Conservation (phyloP, 1,284 basidiomycete genomes). For the Afroboletus lepidellus region DNA sequence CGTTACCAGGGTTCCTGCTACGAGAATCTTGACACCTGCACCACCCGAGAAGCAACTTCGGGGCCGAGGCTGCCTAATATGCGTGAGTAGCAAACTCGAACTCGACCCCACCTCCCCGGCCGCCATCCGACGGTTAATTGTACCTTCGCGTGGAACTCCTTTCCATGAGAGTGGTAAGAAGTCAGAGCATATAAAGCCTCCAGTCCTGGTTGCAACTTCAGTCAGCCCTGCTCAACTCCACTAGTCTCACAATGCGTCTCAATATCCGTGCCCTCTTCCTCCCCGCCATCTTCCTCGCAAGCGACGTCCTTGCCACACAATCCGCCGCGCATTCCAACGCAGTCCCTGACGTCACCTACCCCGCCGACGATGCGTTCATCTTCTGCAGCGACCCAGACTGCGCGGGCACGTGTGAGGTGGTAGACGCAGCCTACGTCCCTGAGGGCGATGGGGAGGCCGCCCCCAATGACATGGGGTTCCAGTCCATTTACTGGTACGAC, state of each 20-base stretch:
- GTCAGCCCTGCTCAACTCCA: neutral
- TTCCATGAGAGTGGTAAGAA: neutral
- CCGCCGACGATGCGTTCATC: neutral
- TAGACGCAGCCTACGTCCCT: neutral
- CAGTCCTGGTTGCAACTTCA: neutral
- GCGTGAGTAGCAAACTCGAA: neutral
- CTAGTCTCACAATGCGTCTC: neutral
- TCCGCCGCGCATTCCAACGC: neutral
- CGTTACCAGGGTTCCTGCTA: no score
- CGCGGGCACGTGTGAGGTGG: neutral
- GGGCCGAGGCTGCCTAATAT: no score
- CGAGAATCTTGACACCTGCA: no score
- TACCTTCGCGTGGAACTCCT: neutral
- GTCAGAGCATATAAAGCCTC: neutral
- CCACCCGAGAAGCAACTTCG: neutral
- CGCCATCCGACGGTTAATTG: neutral
- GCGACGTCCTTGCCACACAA: neutral
- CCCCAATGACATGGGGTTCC: neutral
- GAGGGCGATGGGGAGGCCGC: neutral
- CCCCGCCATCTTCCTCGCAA: neutral
- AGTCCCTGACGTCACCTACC: neutral
- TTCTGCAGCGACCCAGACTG: constrained; percentile 6
- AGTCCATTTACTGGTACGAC: neutral
- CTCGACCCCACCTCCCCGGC: neutral
- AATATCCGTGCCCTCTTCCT: neutral